Conservation (phyloP, 306 rosid genomes). For the Quercus dentata region DNA sequence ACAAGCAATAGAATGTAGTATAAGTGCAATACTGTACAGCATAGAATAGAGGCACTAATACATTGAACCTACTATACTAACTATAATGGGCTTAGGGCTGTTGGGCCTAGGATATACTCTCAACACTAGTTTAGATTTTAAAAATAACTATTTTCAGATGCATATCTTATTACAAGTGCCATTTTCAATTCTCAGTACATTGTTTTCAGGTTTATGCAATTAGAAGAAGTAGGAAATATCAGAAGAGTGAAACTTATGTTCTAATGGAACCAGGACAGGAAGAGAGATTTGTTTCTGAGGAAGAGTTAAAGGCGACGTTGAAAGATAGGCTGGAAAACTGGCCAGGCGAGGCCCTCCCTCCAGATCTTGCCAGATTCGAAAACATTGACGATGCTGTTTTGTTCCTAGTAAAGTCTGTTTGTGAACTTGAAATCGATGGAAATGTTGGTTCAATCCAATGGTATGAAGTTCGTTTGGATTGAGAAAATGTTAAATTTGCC, state of each 20-base stretch:
- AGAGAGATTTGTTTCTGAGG: slow-evolving; percentile 75
- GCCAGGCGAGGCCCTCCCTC: slow-evolving; percentile 73
- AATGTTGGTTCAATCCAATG: slow-evolving; percentile 78
- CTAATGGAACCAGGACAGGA: slow-evolving; percentile 80
- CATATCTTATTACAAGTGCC: background rate
- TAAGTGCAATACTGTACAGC: no score
- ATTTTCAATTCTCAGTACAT: background rate
- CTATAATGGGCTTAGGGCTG: no score
- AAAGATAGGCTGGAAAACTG: slow-evolving; percentile 71
- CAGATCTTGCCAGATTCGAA: slow-evolving; percentile 72
- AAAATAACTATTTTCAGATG: background rate
- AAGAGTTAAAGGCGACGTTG: slow-evolving; percentile 58
- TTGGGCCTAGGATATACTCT: no score
- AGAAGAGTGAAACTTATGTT: slow-evolving; percentile 69
- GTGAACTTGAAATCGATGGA: slow-evolving; percentile 90
- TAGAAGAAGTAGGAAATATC: slow-evolving; percentile 69
- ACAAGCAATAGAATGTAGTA: no score
- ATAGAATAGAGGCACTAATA: no score
- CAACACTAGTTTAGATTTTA: no score
- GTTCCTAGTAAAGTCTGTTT: slow-evolving; percentile 58
- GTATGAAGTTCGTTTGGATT: slow-evolving; percentile 81
- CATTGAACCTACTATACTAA: no score
- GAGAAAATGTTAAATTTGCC: background rate
- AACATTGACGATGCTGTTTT: slow-evolving; percentile 78
- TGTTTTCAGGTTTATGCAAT: slow-evolving; percentile 42